These are phyloP conservation scores for Apiotrichum sp. DNA, from an alignment of 1,284 basidiomycete species.

Conservation along the genomic window DNA sequence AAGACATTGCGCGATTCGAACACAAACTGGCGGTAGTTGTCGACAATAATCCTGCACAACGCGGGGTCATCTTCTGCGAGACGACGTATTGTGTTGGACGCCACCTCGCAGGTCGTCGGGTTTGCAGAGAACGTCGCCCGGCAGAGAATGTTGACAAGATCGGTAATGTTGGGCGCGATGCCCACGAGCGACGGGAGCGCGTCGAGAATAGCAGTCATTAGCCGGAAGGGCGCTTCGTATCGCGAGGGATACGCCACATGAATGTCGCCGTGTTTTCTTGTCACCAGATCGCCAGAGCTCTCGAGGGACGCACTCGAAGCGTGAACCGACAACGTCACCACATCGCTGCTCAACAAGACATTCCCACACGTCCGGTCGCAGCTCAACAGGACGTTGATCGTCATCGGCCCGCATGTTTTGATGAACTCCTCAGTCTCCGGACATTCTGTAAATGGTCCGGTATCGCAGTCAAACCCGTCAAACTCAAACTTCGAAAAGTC, in stretches of 20 bases:
- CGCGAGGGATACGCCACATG: slow-evolving; percentile 64
- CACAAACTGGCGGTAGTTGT: slow-evolving; percentile 66
- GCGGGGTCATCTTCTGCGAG: slow-evolving; percentile 60
- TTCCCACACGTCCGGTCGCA: slow-evolving; percentile 65
- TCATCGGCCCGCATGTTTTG: slow-evolving; percentile 58
- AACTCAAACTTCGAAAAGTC: slow-evolving; percentile 59
- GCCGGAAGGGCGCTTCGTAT: slow-evolving; percentile 60
- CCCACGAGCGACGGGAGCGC: slow-evolving; percentile 78
- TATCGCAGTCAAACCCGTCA: slow-evolving; percentile 44
- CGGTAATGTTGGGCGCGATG: slow-evolving; percentile 9
- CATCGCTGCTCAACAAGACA: slow-evolving; percentile 79
- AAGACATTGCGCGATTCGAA: slow-evolving; percentile 66
- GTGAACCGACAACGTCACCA: slow-evolving; percentile 60
- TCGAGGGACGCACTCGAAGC: slow-evolving; percentile 52
- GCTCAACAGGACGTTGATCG: slow-evolving; percentile 59
- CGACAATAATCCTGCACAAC: slow-evolving; percentile 60
- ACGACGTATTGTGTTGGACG: slow-evolving; percentile 63
- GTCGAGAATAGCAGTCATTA: slow-evolving; percentile 74
- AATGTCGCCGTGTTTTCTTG: slow-evolving; percentile 59
- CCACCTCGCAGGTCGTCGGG: slow-evolving; percentile 62
- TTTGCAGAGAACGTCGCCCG: slow-evolving; percentile 79
- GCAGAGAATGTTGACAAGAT: slow-evolving; percentile 71
- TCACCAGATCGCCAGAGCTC: slow-evolving; percentile 30
- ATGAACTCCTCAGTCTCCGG: slow-evolving; percentile 71
- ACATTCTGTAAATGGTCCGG: neutral